Base-by-base conservation (phyloP, 371 early-diverging fungal species). In the Mucor racemosus region DNA sequence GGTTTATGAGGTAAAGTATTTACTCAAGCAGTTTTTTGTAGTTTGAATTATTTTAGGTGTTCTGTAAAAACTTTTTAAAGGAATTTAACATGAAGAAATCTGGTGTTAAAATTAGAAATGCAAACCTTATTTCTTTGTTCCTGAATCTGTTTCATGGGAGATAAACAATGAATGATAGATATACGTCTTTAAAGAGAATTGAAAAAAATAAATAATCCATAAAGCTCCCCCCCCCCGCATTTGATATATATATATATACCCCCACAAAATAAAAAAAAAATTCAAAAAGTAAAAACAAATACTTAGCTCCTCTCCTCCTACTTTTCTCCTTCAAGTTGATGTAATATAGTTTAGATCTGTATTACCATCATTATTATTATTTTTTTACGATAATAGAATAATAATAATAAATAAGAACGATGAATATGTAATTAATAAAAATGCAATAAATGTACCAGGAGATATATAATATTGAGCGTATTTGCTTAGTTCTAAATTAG, bases 361-460 rank as follows among this genome's bases (percentile, higher is more conserved):
- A 50, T 50, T 50, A 50, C 50, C 50, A 50, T 50, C 21, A 13
- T 50, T 26, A 19, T 26, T 21, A 8, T 10, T 38, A 38, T 38
- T 38, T 38, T 38, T 38, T 38, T 1, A 38, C 38, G 50, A 50
- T 3, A 48, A 48, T 10, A 26, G 26, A 21, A 9, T 17, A 11
- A 50, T 14, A 48, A 19, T n/a, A 48, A 21, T 9, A 38, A 38
- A 38, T 38, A 38, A 9, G 38, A 26, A 44, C 44, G 7, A 44
- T 44, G 44, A 44, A 44, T 50, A 26, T 48, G 1, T 50, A 50
- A 50, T 50, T 50, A 50, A 50, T 50, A 50, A 50, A 26, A 21
- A 21, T 8, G 11, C 50, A 50, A 50, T 50, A 50, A 21, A 50
- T 3, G 10, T 26, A 21, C 50, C 21, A 50, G 50, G 50, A 50